A percentile compares a stretch with the other conserved stretches of the same genome.
phyloP scores from a whole-genome alignment of 306 rosid species.

The Dalbergia oliveri region DNA sequence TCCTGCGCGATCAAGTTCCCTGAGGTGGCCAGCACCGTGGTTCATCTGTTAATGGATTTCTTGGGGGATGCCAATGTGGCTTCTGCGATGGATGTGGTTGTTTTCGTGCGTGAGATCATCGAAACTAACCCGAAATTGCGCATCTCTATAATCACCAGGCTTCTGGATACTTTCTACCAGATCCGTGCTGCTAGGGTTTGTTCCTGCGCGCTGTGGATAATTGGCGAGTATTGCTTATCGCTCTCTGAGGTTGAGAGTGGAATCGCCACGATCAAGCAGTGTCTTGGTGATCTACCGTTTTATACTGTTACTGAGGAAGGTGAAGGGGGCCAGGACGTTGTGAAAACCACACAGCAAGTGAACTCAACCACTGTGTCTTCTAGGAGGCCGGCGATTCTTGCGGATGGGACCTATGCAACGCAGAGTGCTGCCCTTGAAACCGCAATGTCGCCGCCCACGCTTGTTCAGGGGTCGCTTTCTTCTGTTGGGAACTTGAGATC shows the following conservation, averaged over 20 bases:
- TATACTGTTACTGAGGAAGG: constrained; percentile 81
- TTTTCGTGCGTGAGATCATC: constrained; percentile 93
- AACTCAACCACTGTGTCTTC: constrained; percentile 81
- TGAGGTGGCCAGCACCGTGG: constrained; percentile 95
- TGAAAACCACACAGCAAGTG: constrained; percentile 64
- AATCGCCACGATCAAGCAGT: constrained; percentile 76
- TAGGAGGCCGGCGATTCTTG: constrained; percentile 92
- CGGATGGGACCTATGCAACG: constrained; percentile 99
- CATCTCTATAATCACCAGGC: constrained; percentile 84
- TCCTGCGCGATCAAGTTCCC: constrained; percentile 98
- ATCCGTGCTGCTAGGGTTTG: constrained; percentile 94
- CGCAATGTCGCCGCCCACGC: constrained; percentile 86
- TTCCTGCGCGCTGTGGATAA: constrained; percentile 95
- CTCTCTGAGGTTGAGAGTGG: constrained; percentile 95
- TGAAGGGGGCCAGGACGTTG: constrained; percentile 70
- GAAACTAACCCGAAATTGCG: constrained; percentile 95
- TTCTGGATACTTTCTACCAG: constrained; percentile 93
- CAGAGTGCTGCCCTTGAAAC: constrained; percentile 98
- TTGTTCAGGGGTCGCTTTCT: constrained; percentile 79
- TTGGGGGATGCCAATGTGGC: constrained; percentile 91
- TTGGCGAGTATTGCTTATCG: constrained; percentile 90
- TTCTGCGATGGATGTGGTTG: constrained; percentile 93
- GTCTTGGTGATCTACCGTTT: constrained; percentile 96
- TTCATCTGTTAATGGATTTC: constrained; percentile 97
- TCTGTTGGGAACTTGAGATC: constrained; percentile 92